phyloP scores from a whole-genome alignment of 352 stramenopile species.

The Globisporangium camurandrum region DNA sequence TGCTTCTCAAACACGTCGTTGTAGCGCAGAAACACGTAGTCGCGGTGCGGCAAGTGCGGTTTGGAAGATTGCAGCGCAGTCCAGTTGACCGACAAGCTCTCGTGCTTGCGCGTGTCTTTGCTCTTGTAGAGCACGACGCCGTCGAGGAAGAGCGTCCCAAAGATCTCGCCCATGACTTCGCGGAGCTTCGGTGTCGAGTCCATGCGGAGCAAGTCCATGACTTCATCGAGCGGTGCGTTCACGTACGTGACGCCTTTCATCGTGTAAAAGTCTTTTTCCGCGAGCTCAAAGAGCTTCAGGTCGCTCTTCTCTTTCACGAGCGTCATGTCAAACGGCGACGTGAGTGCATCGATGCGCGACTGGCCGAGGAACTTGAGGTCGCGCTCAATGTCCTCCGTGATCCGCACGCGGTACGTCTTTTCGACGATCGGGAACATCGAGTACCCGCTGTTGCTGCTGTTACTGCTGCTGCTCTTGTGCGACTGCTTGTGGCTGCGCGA shows the following conservation, averaged over 20 bases:
- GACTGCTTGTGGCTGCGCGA: no score
- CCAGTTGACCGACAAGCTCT: conserved; percentile 75
- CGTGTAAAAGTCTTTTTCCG: conserved; percentile 80
- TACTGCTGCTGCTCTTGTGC: conserved; percentile 1
- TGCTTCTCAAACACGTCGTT: conserved; percentile 72
- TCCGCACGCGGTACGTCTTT: conserved; percentile 71
- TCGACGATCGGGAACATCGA: conserved; percentile 84
- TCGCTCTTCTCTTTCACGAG: conserved; percentile 62
- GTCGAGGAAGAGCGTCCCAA: conserved; percentile 78
- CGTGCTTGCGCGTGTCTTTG: conserved; percentile 48
- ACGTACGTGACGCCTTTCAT: conserved; percentile 77
- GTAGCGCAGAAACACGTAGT: conserved; percentile 86
- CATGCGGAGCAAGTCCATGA: conserved; percentile 80
- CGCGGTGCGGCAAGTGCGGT: conserved; percentile 72
- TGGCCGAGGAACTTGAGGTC: conserved; percentile 79
- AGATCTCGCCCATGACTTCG: conserved; percentile 77
- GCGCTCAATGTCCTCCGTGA: conserved; percentile 78
- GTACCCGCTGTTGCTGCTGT: conserved; percentile 22
- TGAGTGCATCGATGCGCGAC: conserved; percentile 74
- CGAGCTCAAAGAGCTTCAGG: conserved; percentile 71
- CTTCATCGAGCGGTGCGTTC: conserved; percentile 60
- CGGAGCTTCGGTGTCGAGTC: conserved; percentile 52
- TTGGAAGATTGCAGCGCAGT: conserved; percentile 76
- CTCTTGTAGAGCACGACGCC: conserved; percentile 64
- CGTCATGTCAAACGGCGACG: conserved; percentile 72